Conservation (phyloP, 306 rosid genomes). For the Macrotyloma uniflorum region DNA sequence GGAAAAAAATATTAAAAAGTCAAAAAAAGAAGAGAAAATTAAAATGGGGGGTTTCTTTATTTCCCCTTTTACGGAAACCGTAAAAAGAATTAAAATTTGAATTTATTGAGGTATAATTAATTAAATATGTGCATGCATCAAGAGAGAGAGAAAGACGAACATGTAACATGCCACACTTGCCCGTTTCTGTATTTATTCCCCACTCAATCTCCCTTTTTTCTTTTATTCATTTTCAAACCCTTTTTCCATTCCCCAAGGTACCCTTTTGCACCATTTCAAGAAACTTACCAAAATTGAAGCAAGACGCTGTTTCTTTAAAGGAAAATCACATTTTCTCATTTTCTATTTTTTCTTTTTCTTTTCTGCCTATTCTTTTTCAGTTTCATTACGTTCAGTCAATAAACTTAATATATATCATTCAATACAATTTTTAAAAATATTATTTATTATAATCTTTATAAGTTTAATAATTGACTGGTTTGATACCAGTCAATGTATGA, state of each 20-base stretch:
- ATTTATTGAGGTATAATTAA: constrained; percentile 44
- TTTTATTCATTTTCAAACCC: constrained; percentile 10
- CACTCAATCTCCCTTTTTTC: constrained; percentile 28
- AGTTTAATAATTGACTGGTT: background rate
- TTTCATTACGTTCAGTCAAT: background rate
- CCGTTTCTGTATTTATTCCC: constrained; percentile 74
- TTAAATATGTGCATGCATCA: constrained; percentile 51
- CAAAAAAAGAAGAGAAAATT: background rate
- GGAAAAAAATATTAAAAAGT: background rate
- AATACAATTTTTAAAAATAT: background rate
- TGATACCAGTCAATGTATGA: background rate
- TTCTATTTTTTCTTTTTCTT: background rate
- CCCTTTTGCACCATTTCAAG: constrained; percentile 38
- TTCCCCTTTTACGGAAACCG: constrained; percentile 14
- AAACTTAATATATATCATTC: no score
- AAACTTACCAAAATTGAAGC: background rate
- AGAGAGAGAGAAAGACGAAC: constrained; percentile 47
- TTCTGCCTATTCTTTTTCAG: background rate
- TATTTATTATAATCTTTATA: background rate
- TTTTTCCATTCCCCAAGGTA: constrained; percentile 32
- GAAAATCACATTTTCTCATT: background rate
- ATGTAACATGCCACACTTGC: constrained; percentile 78
- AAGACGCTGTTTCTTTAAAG: no score
- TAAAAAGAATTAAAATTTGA: constrained; percentile 34
- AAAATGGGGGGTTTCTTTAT: background rate